A percentile compares a stretch with the other conserved stretches of the same genome.
phyloP scores from a whole-genome alignment of 2,329 filamentous ascomycete genomes.

The Aureobasidium namibiae region DNA sequence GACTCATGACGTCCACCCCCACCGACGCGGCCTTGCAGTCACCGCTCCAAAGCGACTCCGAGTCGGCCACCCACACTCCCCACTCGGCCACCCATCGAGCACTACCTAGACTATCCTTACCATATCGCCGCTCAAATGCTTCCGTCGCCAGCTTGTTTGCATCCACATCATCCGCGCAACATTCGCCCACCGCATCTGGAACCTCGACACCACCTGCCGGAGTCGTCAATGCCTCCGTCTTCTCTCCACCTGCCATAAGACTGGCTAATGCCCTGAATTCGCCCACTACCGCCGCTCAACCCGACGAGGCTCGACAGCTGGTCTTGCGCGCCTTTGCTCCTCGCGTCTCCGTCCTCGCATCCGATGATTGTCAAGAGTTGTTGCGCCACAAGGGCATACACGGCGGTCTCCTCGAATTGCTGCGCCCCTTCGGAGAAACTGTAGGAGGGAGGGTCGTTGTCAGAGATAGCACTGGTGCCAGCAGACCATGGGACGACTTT shows the following conservation, averaged over 20 bases:
- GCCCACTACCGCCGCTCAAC: slow-evolving; percentile 30
- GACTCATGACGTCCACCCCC: slow-evolving; percentile 53
- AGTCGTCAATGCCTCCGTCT: slow-evolving; percentile 31
- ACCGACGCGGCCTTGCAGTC: slow-evolving; percentile 55
- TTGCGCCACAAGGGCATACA: slow-evolving; percentile 76
- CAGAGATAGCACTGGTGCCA: slow-evolving; percentile 79
- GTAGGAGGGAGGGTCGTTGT: slow-evolving; percentile 83
- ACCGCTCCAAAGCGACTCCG: slow-evolving; percentile 61
- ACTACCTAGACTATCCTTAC: slow-evolving; percentile 38
- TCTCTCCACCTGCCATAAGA: slow-evolving; percentile 33
- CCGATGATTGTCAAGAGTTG: slow-evolving; percentile 73
- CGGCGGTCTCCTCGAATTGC: slow-evolving; percentile 71
- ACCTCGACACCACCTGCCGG: slow-evolving; percentile 33
- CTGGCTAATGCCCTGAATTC: slow-evolving; percentile 32
- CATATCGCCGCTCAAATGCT: slow-evolving; percentile 45
- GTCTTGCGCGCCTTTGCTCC: slow-evolving; percentile 83
- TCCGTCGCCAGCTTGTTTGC: slow-evolving; percentile 46
- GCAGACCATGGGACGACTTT: slow-evolving; percentile 80
- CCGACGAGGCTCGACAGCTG: slow-evolving; percentile 52
- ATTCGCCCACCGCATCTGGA: slow-evolving; percentile 32
- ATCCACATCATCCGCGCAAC: slow-evolving; percentile 38
- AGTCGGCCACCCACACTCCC: slow-evolving; percentile 49
- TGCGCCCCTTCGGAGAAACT: slow-evolving; percentile 84
- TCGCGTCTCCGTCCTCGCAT: slow-evolving; percentile 80
- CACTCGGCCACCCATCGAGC: slow-evolving; percentile 49